phyloP scores from a whole-genome alignment of 768 basidiomycete species.

The Amanita polypyramis region DNA sequence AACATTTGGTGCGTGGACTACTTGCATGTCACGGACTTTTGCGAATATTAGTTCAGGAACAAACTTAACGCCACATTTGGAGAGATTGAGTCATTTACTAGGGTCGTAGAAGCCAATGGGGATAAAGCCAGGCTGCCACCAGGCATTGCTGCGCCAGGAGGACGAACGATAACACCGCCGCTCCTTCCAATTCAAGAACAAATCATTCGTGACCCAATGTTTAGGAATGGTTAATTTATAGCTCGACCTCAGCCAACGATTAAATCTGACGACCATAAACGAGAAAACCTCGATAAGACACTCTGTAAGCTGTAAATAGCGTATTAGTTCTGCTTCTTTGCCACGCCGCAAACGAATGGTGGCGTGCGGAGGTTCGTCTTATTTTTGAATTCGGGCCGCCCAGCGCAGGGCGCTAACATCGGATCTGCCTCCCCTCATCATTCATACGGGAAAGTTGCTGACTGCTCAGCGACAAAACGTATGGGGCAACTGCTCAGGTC shows the following conservation, averaged over 20 bases:
- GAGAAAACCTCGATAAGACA: not conserved
- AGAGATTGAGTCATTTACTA: too few relatives aligned
- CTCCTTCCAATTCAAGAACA: too few relatives aligned
- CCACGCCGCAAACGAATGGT: not conserved
- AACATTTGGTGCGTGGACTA: too few relatives aligned
- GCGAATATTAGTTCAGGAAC: not conserved
- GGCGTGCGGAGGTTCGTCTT: not conserved
- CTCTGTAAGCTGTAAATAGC: not conserved
- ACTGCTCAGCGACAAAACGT: not conserved
- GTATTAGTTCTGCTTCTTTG: not conserved
- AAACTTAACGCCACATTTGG: not conserved
- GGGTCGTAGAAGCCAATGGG: too few relatives aligned
- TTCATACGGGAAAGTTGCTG: not conserved
- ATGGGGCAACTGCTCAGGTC: not conserved
- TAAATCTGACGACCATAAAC: not conserved
- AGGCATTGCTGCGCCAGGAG: too few relatives aligned
- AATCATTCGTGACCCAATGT: not conserved
- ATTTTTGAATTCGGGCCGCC: not conserved
- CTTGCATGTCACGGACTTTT: too few relatives aligned
- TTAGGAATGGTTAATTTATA: not conserved
- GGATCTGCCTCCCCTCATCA: not conserved
- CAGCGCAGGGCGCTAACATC: not conserved
- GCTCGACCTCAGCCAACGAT: not conserved
- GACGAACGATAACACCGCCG: too few relatives aligned
- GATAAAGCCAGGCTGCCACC: too few relatives aligned